Evolutionary conservation across 1,139 yeast species (phyloP), one percentile per base, ranked within the genome.

Genomic region (Taphrina sp.): DNA sequence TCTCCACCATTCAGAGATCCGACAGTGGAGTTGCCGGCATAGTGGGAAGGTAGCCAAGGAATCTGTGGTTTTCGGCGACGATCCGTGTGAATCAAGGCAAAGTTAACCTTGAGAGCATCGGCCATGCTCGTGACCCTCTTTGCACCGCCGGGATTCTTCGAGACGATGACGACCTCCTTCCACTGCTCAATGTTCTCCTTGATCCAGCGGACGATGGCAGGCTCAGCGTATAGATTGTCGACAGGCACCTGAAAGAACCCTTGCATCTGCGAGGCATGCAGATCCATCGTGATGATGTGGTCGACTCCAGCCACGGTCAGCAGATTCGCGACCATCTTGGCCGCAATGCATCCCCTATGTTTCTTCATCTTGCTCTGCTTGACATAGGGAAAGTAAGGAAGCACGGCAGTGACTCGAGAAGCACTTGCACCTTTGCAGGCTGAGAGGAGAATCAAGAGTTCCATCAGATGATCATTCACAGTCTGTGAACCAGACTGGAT

Each of bases 391-490:
- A 90, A 94, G 70, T 89, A 95, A 0, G 99, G 99, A 55, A 94
- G 83, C 35, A 94, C 97, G 5, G 96, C 97, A 44, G 55, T 29
- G 37, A 42, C 54, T 14, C 90, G 89, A 65, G 88, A 85, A 19
- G 99, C 98, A 12, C 95, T 85, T 17, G 98, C 99, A 58, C 97
- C 96, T 65, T 90, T 82, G 72, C 97, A 92, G 26, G 97, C 98
- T 43, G 95, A 83, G 39, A 92, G 90, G 65, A 94, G 77, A 61
- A 94, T 90, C 66, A 94, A 77, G 63, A 94, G 75, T 72, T 94
- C 98, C 98, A 94, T 94, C 58, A 94, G 87, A 67, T 89, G 95
- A 68, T 94, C 97, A 67, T 94, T 94, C 63, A 92, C 83, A 55
- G 84, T 79, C 22, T 88, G 84, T 8, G 49, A 37, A 3, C 96